A percentile compares a stretch with the other conserved stretches of the same genome.
These are phyloP conservation scores for Vitis cinerea DNA, from an alignment of 164 flowering plant genomes.

Conservation along the genomic window DNA sequence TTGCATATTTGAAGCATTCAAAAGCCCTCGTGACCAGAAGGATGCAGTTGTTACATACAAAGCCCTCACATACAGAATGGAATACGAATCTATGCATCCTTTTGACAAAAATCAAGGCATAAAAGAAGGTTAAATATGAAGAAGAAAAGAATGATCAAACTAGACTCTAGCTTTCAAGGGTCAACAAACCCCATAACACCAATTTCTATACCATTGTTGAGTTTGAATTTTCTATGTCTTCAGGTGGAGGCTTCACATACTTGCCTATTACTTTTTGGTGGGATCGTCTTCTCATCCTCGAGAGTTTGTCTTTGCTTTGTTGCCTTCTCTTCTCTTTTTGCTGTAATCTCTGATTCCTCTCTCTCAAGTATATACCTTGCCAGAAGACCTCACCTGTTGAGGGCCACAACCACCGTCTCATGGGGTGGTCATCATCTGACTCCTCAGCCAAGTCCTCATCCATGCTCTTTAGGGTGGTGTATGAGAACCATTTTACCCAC, in stretches of 20 bases:
- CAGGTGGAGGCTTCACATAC: conserved; percentile 83
- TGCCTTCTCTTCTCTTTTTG: conserved; percentile 68
- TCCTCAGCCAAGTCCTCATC: conserved; percentile 98
- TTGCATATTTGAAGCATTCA: conserved; percentile 2
- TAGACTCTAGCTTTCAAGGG: conserved; percentile 13
- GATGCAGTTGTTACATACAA: conserved; percentile 36
- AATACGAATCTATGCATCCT: conserved; percentile 28
- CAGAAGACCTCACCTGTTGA: conserved; percentile 88
- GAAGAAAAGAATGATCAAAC: conserved; percentile 34
- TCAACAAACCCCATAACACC: background rate
- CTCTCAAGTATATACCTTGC: conserved; percentile 85
- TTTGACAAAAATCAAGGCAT: conserved; percentile 10
- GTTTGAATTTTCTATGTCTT: conserved; percentile 31
- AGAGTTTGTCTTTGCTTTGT: conserved; percentile 63
- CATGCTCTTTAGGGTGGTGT: conserved; percentile 73
- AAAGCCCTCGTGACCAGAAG: conserved; percentile 21
- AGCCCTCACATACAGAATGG: conserved; percentile 15
- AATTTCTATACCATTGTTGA: conserved; percentile 22
- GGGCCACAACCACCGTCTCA: conserved; percentile 85
- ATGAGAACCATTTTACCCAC: conserved; percentile 93
- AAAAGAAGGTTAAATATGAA: conserved; percentile 4
- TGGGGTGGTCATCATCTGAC: conserved; percentile 57
- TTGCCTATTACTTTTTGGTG: conserved; percentile 78
- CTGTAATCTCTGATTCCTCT: conserved; percentile 46
- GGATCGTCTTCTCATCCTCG: conserved; percentile 50